Conservation (phyloP, 1,284 basidiomycete species). For the Dichomitus squalens region DNA sequence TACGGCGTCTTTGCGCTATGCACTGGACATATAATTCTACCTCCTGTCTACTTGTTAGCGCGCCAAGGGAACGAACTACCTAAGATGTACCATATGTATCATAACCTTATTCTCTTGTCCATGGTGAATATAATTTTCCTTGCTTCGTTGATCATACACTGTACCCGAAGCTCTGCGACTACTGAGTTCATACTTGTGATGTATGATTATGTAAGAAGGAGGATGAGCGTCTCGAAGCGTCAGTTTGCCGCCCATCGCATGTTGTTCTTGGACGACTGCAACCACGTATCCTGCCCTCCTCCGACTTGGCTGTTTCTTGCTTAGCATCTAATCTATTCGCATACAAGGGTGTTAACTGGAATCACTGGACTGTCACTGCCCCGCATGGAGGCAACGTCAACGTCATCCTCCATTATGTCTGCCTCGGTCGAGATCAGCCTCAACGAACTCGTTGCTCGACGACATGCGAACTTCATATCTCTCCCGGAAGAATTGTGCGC, state of each 20-base stretch:
- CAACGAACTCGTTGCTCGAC: constrained; percentile 18
- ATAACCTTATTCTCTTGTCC: constrained; percentile 6
- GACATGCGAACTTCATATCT: constrained; percentile 12
- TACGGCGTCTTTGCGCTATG: constrained; percentile 8
- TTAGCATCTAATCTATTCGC: neutral
- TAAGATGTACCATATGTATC: constrained; percentile 25
- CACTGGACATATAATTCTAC: constrained; percentile 12
- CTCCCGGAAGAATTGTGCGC: constrained; percentile 25
- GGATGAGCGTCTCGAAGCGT: neutral
- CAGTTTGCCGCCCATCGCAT: neutral
- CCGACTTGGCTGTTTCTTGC: neutral
- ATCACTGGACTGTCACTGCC: neutral
- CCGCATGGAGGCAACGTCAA: constrained; percentile 8
- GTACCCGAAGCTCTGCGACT: no score
- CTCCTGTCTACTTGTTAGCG: neutral
- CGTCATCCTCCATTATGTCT: constrained; percentile 3
- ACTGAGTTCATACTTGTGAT: no score
- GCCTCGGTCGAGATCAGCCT: constrained; percentile 5
- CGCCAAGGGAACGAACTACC: constrained; percentile 6
- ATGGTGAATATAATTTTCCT: constrained; percentile 5
- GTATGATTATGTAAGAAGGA: constrained; percentile 8
- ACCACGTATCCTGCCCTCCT: neutral
- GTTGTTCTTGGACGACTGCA: neutral
- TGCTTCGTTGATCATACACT: no score
- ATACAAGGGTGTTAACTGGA: no score